Evolutionary conservation across 1,284 basidiomycete genomes (phyloP), one percentile per base, ranked within the genome.

Genomic region (Apiotrichum brassicae): DNA sequence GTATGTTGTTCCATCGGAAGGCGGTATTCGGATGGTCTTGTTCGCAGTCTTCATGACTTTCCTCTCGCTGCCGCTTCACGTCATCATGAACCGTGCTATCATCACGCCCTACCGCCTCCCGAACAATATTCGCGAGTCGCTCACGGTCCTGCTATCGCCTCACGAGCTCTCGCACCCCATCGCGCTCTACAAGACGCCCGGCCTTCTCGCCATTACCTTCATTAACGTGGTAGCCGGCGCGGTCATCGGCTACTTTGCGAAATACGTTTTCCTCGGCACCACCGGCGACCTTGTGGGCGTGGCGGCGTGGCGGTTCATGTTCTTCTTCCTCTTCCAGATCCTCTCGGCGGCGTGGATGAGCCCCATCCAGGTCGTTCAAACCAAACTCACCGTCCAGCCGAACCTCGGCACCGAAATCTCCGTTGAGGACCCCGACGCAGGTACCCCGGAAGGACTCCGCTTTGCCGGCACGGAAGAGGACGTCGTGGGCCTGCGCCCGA

Each of bases 101-200:
- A 90, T 87, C 23, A 93, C 89, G 0, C 88, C 89, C 1, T 83
- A 87, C 72, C 83, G 80, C 60, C 77, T 93, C 20, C 81, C 86
- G 2, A 77, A 84, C 62, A 75, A 79, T 36, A 77, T 80, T 1
- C 66, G 79, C 38, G 77, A 80, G 57, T 82, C 86, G 13, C 73
- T 91, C 16, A 82, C 83, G 26, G 74, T 85, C 49, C 77, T 93
- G 19, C 76, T 93, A 46, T 90, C 89, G 4, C 83, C 86, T 5
- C 87, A 86, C 16, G 89, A 93, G 70, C 82, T 84, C 38, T 79
- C 81, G 33, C 79, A 79, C 22, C 90, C 88, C 3, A 87, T 85
- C 83, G 77, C 83, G 25, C 72, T 93, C 33, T 93, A 89, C 70
- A 65, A 86, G 43, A 90, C 88, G 0, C 90, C 89, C 0, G 89